Evolutionary conservation across 768 basidiomycete species (phyloP), one percentile per base, ranked within the genome.

Genomic region (Agrocybe pediades): DNA sequence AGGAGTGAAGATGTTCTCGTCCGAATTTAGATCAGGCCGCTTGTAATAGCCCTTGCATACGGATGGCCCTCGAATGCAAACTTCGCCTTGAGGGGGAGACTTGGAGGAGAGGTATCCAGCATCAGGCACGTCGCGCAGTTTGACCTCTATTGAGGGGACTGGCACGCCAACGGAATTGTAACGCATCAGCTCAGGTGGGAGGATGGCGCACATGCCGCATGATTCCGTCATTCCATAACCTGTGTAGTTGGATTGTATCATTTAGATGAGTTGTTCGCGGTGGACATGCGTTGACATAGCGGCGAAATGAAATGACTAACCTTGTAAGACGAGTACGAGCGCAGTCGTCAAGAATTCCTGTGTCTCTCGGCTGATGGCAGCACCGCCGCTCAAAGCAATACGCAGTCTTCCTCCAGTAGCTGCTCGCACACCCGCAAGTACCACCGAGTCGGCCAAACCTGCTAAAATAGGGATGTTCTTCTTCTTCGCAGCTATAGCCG

Each of bases 181-280:
- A 41, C 81, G 81, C 81, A 88, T 82, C 55, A 87, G 70, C 64
- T 90, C 89, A 1, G 95, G 95, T 3, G 93, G 92, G 20, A 97
- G 78, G 58, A 98, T 82, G 23, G 85, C 79, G 64, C 88, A 91
- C 92, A 96, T 94, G 36, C 91, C 92, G 63, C 90, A 87, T 1
- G 92, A 87, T 66, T 98, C 96, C n/a, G 96, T 99, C 85, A 98
- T 87, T 27, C 96, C 95, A 64, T 95, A 96, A 48, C 92, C 92
- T 94, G 54, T 20, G 43, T 36, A 57, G 30, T n/a, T n/a, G n/a
- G n/a, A n/a, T n/a, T 40, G 59, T 23, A 33, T 25, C 33, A 60
- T 30, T 30, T 7, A 4, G 25, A 11, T 39, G 44, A 39, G 6
- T 9, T 25, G 41, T 16, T 29, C 11, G 20, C 41, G 7, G 33